Conservation (phyloP, 768 basidiomycete species). For the Pleurotus ostreatus region DNA sequence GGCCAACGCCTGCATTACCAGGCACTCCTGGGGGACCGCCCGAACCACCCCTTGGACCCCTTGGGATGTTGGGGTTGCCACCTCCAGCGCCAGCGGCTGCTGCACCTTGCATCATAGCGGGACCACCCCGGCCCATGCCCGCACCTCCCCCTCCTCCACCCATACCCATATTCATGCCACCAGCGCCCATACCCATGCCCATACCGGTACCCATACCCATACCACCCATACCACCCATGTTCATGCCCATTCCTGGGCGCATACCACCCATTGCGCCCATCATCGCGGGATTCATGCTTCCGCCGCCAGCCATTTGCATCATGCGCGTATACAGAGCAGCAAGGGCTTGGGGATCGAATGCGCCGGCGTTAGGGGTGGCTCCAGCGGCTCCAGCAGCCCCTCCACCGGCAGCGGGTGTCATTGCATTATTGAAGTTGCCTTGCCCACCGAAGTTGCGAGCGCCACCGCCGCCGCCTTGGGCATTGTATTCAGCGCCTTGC, state of each 20-base stretch:
- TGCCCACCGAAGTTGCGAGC: conserved; percentile 27
- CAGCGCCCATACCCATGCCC: conserved; percentile 40
- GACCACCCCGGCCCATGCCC: conserved; percentile 32
- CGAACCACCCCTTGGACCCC: conserved; percentile 59
- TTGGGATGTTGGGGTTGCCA: conserved; percentile 57
- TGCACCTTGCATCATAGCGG: conserved; percentile 30
- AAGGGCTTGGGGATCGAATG: conserved; percentile 91
- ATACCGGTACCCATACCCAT: conserved; percentile 34
- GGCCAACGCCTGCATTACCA: conserved; percentile 55
- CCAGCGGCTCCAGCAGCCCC: conserved; percentile 28
- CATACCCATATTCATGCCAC: conserved; percentile 33
- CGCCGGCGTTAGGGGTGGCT: conserved; percentile 31
- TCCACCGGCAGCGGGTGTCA: conserved; percentile 18
- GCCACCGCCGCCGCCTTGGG: conserved; percentile 15
- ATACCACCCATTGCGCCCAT: conserved; percentile 41
- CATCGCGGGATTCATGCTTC: conserved; percentile 56
- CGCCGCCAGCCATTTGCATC: conserved; percentile 78
- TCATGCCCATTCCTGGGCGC: conserved; percentile 23
- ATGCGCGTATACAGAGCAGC: conserved; percentile 93
- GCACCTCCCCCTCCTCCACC: conserved; percentile 34
- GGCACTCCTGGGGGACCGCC: conserved; percentile 48
- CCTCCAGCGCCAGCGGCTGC: not conserved
- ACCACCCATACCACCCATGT: conserved; percentile 33
- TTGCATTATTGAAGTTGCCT: conserved; percentile 33
- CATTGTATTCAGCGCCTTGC: conserved; percentile 10